Percentiles rank a stretch among this genome's conserved stretches.
These are phyloP conservation scores for Phytophthora boehmeriae DNA, from an alignment of 352 stramenopile genomes.

Conservation along the genomic window DNA sequence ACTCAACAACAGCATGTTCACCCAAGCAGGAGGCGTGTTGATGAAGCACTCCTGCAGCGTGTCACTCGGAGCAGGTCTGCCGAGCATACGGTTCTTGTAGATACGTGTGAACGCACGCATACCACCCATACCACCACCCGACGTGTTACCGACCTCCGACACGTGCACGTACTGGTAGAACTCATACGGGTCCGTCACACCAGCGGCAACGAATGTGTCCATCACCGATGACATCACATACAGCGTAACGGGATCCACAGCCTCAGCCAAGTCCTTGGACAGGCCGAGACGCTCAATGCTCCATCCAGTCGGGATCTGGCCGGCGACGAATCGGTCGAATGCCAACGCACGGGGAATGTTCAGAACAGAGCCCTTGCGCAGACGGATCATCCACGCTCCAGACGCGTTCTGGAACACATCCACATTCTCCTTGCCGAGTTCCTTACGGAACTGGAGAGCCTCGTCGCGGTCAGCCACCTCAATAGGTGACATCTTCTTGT, in stretches of 20 bases:
- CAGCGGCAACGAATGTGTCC: conserved; percentile 79
- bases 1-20: conserved; percentile 90
- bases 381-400: conserved; percentile 84
- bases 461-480: conserved; percentile 86
- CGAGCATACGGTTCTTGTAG: conserved; percentile 71
- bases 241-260: conserved; percentile 81
- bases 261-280: conserved; percentile 80
- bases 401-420: conserved; percentile 78
- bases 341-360: conserved; percentile 80
- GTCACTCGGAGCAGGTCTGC: conserved; percentile 80
- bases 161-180: conserved; percentile 93
- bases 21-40: conserved; percentile 88
- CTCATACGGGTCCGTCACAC: conserved; percentile 90
- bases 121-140: conserved; percentile 82
- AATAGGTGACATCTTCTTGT: conserved; percentile 90
- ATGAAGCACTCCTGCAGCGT: conserved; percentile 88
- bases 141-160: conserved; percentile 86
- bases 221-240: conserved; percentile 79
- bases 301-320: conserved; percentile 90
- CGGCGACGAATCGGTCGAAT: conserved; percentile 88
- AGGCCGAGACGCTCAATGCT: conserved; percentile 81
- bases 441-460: conserved; percentile 78
- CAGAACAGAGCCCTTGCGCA: conserved; percentile 79
- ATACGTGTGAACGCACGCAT: conserved; percentile 81
- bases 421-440: conserved; percentile 82